Evolutionary conservation across 805 yeast genomes (phyloP), one percentile per base, ranked within the genome.

Genomic region (Metschnikowia peoriensis): DNA sequence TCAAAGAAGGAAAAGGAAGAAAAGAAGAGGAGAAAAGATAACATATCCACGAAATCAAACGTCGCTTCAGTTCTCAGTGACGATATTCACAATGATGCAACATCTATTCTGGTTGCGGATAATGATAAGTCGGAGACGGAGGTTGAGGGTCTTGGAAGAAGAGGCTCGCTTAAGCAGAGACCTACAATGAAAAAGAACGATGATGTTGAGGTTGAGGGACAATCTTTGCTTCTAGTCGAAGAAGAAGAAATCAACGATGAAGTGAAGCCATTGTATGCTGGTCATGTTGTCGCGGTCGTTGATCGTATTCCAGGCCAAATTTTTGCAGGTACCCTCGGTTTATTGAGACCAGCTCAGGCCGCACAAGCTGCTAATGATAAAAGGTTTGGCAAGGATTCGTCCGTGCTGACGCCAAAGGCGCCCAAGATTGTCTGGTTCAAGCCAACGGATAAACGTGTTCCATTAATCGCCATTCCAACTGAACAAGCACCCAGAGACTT

Each of bases 361-460:
- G 92, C 91, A 6, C 86, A 89, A 38, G 89, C 88, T 58, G 92
- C 88, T 45, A 85, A 84, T 63, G 78, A 73, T 56, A 73, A 74
- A 52, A 70, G 74, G 52, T 67, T 64, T 47, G 83, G 82, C 16
- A 72, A 73, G 56, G 81, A 77, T 50, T 70, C 78, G 7, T 68
- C 76, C 14, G 72, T 74, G 15, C 77, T 70, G 53, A 70, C 76
- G 60, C 76, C 77, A 16, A 71, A 66, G 50, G 81, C 82, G 41
- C 99, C 99, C 35, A 94, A 94, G 67, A 94, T 94, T 75, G 97
- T 94, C 35, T 94, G 99, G 99, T 94, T 94, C 70, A 94, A 94
- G 67, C 99, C 99, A 38, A 92, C 97, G 1, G 99, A 94, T 68
- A 94, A 94, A 72, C 89, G 96, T 57, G 99, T 94, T 17, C 99